Base-by-base conservation (phyloP, 495 filamentous ascomycete genomes). In the Chaetomidium leptoderma region DNA sequence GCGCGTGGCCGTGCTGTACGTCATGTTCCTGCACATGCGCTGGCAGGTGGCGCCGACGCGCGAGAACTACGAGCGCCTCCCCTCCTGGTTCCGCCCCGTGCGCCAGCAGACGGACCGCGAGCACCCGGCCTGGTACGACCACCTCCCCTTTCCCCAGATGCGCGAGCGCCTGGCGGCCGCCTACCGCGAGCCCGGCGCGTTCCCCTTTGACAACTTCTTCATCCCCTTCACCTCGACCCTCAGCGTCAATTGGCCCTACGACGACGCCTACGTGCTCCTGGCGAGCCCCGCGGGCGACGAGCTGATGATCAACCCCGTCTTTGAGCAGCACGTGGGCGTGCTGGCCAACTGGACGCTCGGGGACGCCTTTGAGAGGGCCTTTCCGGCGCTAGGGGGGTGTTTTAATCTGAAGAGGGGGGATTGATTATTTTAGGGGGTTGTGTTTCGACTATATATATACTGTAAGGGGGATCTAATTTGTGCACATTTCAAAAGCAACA, bases 21-120 rank as follows among this genome's bases (percentile, higher is more conserved):
- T 81, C 65, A 92, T 91, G 89, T 92, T 92, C 69, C 79, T 90
- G 9, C 65, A 89, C 49, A 89, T 91, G 86, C 84, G 89, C 3
- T 95, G 89, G 89, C 83, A 86, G 63, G 84, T 95, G 23, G 77
- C 74, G 10, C 89, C 89, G 0, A 89, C 89, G 5, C 76, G 74
- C 44, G 85, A 88, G 60, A 91, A 88, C 70, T 90, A 86, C 66
- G 77, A 84, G 19, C 78, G 88, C 7, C 66, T 93, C 3, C 89
- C 90, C 0, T 71, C 81, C 2, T 91, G 83, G 82, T 67, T 84
- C 16, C 78, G 76, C 0, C 88, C 89, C 10, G 70, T 80, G 2
- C 74, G 80, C 0, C 75, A 76, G 9, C 89, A 92, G 67, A 71
- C 86, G 11, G 74, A 81, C 27, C 76, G 69, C 0, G 69, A 80